These are phyloP conservation scores for Leishmania amazonensis DNA, from an alignment of 208 protist species.

Conservation along the genomic window DNA sequence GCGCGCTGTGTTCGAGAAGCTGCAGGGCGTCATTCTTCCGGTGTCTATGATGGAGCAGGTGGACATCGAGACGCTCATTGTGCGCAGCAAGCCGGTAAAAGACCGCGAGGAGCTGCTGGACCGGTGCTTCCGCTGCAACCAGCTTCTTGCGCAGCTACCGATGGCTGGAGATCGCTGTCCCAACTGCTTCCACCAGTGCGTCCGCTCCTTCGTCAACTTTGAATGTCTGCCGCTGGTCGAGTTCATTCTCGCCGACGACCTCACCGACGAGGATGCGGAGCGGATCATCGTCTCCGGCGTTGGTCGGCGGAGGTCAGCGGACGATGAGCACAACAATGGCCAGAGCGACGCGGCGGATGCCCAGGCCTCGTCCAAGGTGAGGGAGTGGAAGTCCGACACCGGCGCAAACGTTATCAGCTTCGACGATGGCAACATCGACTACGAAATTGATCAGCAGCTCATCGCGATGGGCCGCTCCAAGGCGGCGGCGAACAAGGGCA, in stretches of 20 bases:
- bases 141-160: slow-evolving; percentile 86
- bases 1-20: slow-evolving; percentile 84
- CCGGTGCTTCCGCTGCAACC: slow-evolving; percentile 92
- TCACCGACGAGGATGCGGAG: slow-evolving; percentile 90
- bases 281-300: slow-evolving; percentile 73
- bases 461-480: slow-evolving; percentile 72
- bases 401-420: slow-evolving; percentile 91
- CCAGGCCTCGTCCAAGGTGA: slow-evolving; percentile 6
- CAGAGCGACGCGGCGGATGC: neutral
- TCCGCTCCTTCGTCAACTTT: slow-evolving; percentile 93
- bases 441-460: slow-evolving; percentile 84
- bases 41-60: slow-evolving; percentile 88
- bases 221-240: slow-evolving; percentile 94
- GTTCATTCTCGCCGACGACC: slow-evolving; percentile 87
- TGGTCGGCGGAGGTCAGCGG: slow-evolving; percentile 37
- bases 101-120: slow-evolving; percentile 93
- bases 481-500: slow-evolving; percentile 61
- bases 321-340: slow-evolving; percentile 21
- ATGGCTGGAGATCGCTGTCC: slow-evolving; percentile 85
- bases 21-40: slow-evolving; percentile 88
- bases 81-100: slow-evolving; percentile 84
- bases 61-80: slow-evolving; percentile 87
- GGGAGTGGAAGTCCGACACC: slow-evolving; percentile 63
- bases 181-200: slow-evolving; percentile 93
- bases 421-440: slow-evolving; percentile 89